Evolutionary conservation across 2,329 filamentous ascomycete genomes (phyloP).

Genomic region (Ophiostoma australiae): DNA sequence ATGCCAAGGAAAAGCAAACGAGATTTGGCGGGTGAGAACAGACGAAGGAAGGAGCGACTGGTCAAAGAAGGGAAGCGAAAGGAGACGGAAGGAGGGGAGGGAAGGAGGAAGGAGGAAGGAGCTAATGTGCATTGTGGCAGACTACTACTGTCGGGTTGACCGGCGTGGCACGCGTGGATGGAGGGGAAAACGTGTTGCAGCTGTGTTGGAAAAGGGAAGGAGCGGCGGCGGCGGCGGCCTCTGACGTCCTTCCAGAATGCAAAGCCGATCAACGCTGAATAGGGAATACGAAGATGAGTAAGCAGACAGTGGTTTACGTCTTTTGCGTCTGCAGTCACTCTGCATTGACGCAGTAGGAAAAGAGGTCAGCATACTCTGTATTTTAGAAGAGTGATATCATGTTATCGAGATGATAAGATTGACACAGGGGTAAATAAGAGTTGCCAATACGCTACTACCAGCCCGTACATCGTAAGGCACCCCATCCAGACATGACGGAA

Average conservation of each 20-base stretch:
- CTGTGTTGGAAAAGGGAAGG: neutral
- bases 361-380: too few species aligned
- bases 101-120: neutral
- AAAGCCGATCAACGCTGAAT: neutral
- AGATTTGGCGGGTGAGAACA: too few species aligned
- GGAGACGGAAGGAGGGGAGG: neutral
- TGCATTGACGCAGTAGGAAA: too few species aligned
- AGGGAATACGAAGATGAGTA: neutral
- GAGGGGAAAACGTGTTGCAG: neutral
- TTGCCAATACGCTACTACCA: neutral
- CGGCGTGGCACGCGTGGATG: constrained; percentile 9
- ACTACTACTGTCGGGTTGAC: constrained; percentile 8
- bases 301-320: neutral
- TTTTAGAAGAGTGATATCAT: too few species aligned
- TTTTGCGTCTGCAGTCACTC: neutral
- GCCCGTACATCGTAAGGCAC: neutral
- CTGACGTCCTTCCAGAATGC: neutral
- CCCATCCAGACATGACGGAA: neutral
- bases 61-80: neutral
- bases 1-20: neutral
- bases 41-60: neutral
- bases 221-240: neutral
- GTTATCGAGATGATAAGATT: neutral
- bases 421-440: neutral
- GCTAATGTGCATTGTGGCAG: neutral